Evolutionary conservation across 2,329 filamentous ascomycete genomes (phyloP).

Genomic region (Cladosporium sp.): DNA sequence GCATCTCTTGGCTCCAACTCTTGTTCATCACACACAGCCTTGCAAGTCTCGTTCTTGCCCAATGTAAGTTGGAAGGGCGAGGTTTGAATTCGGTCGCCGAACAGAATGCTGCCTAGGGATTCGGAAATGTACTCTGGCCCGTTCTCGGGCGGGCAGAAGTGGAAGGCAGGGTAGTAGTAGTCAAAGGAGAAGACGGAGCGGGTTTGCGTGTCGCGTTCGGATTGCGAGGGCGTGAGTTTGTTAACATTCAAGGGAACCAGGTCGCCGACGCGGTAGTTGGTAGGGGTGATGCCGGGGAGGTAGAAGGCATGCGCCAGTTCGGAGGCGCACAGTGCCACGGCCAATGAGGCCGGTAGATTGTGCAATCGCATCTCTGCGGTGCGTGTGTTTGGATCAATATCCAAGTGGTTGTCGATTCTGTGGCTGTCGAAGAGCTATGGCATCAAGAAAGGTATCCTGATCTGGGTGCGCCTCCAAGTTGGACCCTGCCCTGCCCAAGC

Average conservation of each 20-base stretch:
- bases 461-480: too few species aligned
- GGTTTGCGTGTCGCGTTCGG: slow-evolving; percentile 69
- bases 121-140: slow-evolving; percentile 78
- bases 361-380: slow-evolving; percentile 9
- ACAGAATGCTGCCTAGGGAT: slow-evolving; percentile 90
- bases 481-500: too few species aligned
- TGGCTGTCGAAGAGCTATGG: too few species aligned
- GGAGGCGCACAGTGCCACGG: slow-evolving; percentile 4
- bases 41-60: slow-evolving; percentile 82
- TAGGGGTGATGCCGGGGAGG: slow-evolving; percentile 90
- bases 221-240: slow-evolving; percentile 78
- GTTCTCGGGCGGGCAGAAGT: slow-evolving; percentile 76
- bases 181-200: slow-evolving; percentile 94
- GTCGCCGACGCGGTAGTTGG: slow-evolving; percentile 78
- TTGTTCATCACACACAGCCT: slow-evolving; percentile 64
- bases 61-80: slow-evolving; percentile 88
- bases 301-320: slow-evolving; percentile 58
- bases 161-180: slow-evolving; percentile 85
- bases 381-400: neutral
- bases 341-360: slow-evolving; percentile 2
- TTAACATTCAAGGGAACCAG: slow-evolving; percentile 87
- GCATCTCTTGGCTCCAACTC: slow-evolving; percentile 63
- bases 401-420: neutral
- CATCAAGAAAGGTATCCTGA: too few species aligned
- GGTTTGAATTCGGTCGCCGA: slow-evolving; percentile 95